Evolutionary conservation across 176 grass and related monocot species (phyloP), one percentile per base, ranked within the genome.

Genomic region (Leersia perrieri): DNA sequence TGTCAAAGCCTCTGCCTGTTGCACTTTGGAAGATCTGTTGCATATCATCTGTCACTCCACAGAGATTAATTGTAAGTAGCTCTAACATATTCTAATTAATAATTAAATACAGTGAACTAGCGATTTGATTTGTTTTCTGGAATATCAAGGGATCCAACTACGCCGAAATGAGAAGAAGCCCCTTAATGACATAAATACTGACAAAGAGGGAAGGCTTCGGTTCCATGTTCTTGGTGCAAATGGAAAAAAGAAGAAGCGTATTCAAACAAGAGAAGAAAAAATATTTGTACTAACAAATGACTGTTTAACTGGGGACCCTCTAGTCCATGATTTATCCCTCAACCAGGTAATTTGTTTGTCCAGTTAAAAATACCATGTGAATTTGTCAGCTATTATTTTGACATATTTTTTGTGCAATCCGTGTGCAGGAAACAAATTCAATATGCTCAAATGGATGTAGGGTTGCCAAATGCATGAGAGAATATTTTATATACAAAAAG

Each of bases 401-500:
- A 80, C 45, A 33, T 72, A 40, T 11, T 51, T 85, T 68, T 40
- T 84, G 8, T 58, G 53, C 8, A 8, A 9, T 75, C 10, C 80
- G 60, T 22, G 61, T 86, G 83, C 66, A 98, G 95, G 95, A 98
- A 80, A 74, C 72, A 27, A 93, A 77, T 81, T 92, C 95, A 40
- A 84, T 98, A 86, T 98, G 90, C 72, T 89, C 81, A 80, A 98
- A 89, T 83, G 95, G 95, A 25, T 89, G 82, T 82, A 90, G 95
- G 73, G 85, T 98, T 85, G 92, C 92, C 75, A 98, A 91, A 88
- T 98, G 95, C 88, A 94, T 98, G 92, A 92, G 82, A 73, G 88
- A 98, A 83, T 94, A 85, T 87, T 98, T 94, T 81, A 76, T 89
- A 74, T 91, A 94, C 88, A 87, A 83, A 89, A 98, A 86, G 66